phyloP scores from a whole-genome alignment of 192 early-diverging fungal species.

The Coemansia sp. region DNA sequence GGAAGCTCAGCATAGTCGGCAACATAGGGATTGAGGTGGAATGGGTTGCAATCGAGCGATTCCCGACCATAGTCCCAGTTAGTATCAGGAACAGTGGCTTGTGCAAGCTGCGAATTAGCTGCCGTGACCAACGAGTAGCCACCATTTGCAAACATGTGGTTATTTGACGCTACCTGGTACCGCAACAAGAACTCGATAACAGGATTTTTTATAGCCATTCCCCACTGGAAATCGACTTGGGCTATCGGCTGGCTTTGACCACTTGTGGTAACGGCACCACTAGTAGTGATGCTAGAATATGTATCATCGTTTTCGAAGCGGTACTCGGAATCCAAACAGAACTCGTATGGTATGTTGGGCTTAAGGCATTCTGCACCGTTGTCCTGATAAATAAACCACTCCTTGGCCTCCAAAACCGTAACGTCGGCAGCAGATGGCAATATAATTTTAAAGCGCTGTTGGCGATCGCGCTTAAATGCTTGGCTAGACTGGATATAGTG shows the following conservation, averaged over 20 bases:
- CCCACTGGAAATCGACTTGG: conserved; percentile 68
- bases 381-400: conserved; percentile 66
- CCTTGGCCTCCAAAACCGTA: conserved; percentile 76
- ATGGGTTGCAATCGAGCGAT: conserved; percentile 85
- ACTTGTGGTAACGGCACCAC: conserved; percentile 58
- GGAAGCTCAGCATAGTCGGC: conserved; percentile 83
- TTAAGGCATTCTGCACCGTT: conserved; percentile 29
- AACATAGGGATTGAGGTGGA: conserved; percentile 92
- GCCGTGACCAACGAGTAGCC: conserved; percentile 54
- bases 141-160: conserved; percentile 70
- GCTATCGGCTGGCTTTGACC: conserved; percentile 71
- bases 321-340: conserved; percentile 72
- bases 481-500: conserved; percentile 68
- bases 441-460: conserved; percentile 65
- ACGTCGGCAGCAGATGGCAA: conserved; percentile 71
- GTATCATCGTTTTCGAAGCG: conserved; percentile 57
- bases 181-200: conserved; percentile 82
- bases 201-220: conserved; percentile 69
- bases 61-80: conserved; percentile 79
- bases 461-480: conserved; percentile 70
- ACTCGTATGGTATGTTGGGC: conserved; percentile 63
- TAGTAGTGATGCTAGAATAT: conserved; percentile 69
- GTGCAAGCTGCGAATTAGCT: background rate
- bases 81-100: conserved; percentile 58
- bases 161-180: conserved; percentile 64